Percentiles rank a stretch among this genome's conserved stretches.
These are phyloP conservation scores for Paraphaeosphaeria sporulosa DNA, from an alignment of 2,329 filamentous ascomycete species.

Conservation along the genomic window DNA sequence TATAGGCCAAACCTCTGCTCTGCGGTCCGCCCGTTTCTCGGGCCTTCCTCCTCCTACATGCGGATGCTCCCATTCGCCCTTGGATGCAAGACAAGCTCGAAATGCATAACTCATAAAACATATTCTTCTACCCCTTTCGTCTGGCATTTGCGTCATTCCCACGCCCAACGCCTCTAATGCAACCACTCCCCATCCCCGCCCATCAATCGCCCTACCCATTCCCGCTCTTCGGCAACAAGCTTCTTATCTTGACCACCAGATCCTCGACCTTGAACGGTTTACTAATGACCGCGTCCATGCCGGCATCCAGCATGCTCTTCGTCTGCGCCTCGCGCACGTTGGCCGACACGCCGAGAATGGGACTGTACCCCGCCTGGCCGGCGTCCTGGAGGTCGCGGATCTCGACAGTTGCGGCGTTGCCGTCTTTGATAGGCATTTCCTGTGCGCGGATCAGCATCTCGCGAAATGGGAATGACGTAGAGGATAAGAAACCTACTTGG, in stretches of 20 bases:
- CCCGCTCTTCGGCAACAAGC: constrained; percentile 23
- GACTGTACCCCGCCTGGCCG: constrained; percentile 40
- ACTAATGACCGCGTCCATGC: constrained; percentile 50
- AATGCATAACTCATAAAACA: no score
- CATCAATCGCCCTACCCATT: not conserved
- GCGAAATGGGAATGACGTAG: not conserved
- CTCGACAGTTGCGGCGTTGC: constrained; percentile 49
- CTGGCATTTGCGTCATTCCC: no score
- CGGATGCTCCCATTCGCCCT: no score
- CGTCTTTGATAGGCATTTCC: constrained; percentile 56
- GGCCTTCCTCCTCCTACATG: no score
- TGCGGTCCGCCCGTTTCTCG: no score
- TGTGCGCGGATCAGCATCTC: constrained; percentile 22
- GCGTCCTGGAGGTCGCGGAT: constrained; percentile 49
- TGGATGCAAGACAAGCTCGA: no score
- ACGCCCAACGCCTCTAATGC: no score
- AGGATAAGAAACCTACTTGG: not conserved
- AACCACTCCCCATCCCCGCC: no score
- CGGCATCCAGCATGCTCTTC: constrained; percentile 42
- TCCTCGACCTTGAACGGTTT: constrained; percentile 51
- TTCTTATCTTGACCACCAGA: constrained; percentile 39
- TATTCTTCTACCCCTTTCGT: no score
- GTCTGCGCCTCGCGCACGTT: constrained; percentile 49
- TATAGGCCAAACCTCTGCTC: no score
- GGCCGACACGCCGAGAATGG: constrained; percentile 50